Conservation (phyloP, 2,329 filamentous ascomycete species). For the Scytalidium sp. region DNA sequence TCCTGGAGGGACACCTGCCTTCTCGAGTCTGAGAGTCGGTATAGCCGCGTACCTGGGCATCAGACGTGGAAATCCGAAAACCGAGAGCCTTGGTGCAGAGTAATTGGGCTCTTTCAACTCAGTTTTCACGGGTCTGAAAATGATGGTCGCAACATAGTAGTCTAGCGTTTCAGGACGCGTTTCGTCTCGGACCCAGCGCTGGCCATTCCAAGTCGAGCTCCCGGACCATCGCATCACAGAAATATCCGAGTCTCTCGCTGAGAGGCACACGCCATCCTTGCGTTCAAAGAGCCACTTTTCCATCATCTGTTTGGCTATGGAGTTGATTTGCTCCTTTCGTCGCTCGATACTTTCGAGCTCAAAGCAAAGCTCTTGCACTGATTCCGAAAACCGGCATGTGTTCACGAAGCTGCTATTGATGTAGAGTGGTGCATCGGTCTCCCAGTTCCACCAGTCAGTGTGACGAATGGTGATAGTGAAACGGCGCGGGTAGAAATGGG, state of each 20-base stretch:
- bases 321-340: slow-evolving; percentile 41
- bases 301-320: slow-evolving; percentile 36
- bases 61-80: background rate
- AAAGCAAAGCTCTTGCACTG: slow-evolving; percentile 36
- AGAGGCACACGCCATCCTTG: slow-evolving; percentile 29
- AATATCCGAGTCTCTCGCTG: slow-evolving; percentile 25
- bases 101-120: background rate
- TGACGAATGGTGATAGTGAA: slow-evolving; percentile 46
- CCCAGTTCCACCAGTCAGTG: slow-evolving; percentile 47
- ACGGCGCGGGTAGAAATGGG: slow-evolving; percentile 29
- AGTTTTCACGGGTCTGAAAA: slow-evolving; percentile 22
- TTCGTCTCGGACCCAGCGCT: slow-evolving; percentile 42
- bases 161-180: slow-evolving; percentile 33
- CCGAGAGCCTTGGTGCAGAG: background rate
- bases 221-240: slow-evolving; percentile 40
- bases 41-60: background rate
- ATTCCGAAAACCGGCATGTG: slow-evolving; percentile 24
- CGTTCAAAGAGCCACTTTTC: slow-evolving; percentile 31
- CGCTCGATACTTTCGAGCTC: slow-evolving; percentile 46
- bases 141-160: slow-evolving; percentile 41
- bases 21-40: background rate
- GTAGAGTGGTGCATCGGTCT: slow-evolving; percentile 31
- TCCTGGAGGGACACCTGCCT: background rate
- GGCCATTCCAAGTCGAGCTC: slow-evolving; percentile 35
- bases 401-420: slow-evolving; percentile 37